Conservation (phyloP, 176 grass and related monocot species). For the Oryza rufipogon region DNA sequence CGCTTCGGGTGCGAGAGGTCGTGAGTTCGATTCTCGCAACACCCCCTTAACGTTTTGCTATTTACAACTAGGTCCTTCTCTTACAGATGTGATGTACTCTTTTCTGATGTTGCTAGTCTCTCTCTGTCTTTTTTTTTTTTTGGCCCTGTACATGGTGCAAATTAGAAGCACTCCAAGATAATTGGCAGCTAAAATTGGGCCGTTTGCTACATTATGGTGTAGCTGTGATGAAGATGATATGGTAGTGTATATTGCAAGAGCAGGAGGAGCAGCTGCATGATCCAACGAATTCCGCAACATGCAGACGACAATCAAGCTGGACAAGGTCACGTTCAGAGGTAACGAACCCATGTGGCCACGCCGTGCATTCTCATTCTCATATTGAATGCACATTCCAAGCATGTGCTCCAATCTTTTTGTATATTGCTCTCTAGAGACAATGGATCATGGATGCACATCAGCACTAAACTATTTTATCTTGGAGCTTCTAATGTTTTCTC, state of each 20-base stretch:
- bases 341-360: background rate
- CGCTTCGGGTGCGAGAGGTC: conserved; percentile 95
- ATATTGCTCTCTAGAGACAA: background rate
- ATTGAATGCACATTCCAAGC: background rate
- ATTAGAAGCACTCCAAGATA: too few species aligned
- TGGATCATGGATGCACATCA: background rate
- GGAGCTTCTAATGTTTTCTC: background rate
- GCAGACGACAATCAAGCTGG: background rate
- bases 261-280: background rate
- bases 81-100: too few species aligned
- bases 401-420: background rate
- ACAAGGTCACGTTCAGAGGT: background rate
- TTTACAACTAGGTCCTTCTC: too few species aligned
- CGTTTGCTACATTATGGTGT: background rate
- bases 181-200: too few species aligned
- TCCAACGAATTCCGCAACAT: background rate
- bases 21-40: conserved; percentile 96
- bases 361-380: background rate
- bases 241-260: background rate
- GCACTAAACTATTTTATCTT: background rate
- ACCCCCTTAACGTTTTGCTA: background rate
- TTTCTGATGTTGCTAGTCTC: too few species aligned
- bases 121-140: too few species aligned
- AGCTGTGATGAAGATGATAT: background rate
- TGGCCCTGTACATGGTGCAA: too few species aligned